Percentiles rank a stretch among this genome's conserved stretches.
These are phyloP conservation scores for Skeletonema menzelii DNA, from an alignment of 108 stramenopile genomes.

Conservation along the genomic window DNA sequence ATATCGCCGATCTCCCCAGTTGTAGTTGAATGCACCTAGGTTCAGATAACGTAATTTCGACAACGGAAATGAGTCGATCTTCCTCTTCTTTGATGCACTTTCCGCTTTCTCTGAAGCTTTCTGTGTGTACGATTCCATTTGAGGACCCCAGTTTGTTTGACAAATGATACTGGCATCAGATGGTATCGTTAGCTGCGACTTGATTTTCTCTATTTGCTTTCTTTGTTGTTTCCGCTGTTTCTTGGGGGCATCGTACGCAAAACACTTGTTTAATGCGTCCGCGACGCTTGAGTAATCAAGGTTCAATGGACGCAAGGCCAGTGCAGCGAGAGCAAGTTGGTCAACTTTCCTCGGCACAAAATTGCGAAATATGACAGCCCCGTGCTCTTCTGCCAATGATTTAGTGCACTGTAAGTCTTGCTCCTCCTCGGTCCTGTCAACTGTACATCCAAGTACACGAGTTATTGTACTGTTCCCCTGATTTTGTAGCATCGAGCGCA, in stretches of 20 bases:
- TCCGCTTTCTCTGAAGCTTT: neutral
- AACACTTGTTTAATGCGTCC: neutral
- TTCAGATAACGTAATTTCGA: conserved; percentile 42
- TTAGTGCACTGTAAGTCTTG: conserved; percentile 6
- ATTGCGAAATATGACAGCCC: conserved; percentile 41
- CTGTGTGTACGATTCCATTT: conserved; percentile 12
- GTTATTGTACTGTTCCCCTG: conserved; percentile 4
- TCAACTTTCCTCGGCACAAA: conserved; percentile 43
- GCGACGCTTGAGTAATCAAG: conserved; percentile 12
- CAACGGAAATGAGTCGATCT: conserved; percentile 36
- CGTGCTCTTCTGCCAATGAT: conserved; percentile 35
- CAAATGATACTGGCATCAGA: conserved; percentile 29
- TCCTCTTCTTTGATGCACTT: conserved; percentile 22
- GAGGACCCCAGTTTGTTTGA: conserved; percentile 46
- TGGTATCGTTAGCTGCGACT: conserved; percentile 25
- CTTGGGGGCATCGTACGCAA: neutral
- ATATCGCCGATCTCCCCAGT: conserved; percentile 42
- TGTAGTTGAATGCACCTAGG: conserved; percentile 44
- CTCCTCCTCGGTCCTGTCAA: conserved; percentile 25
- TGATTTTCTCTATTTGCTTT: conserved; percentile 34
- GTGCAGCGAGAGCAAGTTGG: conserved; percentile 35
- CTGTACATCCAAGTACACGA: conserved; percentile 31
- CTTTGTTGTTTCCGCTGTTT: neutral
- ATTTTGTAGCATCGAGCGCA: conserved; percentile 21
- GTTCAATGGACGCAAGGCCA: conserved; percentile 36